A percentile compares a stretch with the other conserved stretches of the same genome.
Conservation (phyloP, 2,329 filamentous ascomycete species). For the Neofusicoccum sp. region DNA sequence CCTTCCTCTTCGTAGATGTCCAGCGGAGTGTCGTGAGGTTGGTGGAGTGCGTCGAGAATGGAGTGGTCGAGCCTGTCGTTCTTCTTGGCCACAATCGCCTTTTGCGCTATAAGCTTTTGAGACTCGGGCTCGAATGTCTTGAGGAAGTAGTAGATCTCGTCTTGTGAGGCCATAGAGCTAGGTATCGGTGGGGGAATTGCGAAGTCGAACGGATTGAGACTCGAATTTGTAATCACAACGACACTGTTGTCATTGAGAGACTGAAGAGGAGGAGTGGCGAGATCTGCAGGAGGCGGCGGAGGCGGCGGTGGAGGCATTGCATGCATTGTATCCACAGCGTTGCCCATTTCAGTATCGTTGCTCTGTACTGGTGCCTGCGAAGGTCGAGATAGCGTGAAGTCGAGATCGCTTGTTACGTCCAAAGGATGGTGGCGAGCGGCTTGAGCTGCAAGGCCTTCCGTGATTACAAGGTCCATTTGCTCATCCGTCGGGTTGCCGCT, state of each 20-base stretch:
- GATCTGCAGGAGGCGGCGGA: constrained; percentile 27
- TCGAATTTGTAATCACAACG: background rate
- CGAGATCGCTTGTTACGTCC: background rate
- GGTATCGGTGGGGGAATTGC: constrained; percentile 30
- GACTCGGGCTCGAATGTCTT: constrained; percentile 40
- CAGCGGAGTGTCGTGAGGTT: constrained; percentile 37
- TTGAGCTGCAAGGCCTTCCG: constrained; percentile 11
- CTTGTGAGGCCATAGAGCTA: constrained; percentile 25
- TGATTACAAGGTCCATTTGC: constrained; percentile 8
- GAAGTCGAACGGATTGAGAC: constrained; percentile 12
- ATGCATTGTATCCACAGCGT: background rate
- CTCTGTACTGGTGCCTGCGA: background rate
- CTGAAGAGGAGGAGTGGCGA: constrained; percentile 14
- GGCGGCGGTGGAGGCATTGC: constrained; percentile 22
- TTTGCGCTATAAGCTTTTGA: constrained; percentile 33
- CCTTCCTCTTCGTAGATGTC: constrained; percentile 53
- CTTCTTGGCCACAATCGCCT: constrained; percentile 32
- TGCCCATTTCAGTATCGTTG: constrained; percentile 10
- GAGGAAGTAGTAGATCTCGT: constrained; percentile 41
- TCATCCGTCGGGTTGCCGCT: constrained; percentile 11
- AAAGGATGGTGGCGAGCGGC: constrained; percentile 7
- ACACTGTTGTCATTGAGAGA: background rate
- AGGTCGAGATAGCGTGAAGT: background rate
- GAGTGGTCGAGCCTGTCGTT: constrained; percentile 35
- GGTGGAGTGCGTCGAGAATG: constrained; percentile 29